Evolutionary conservation across 495 filamentous ascomycete genomes (phyloP).

Genomic region (Margaritispora aquatica): DNA sequence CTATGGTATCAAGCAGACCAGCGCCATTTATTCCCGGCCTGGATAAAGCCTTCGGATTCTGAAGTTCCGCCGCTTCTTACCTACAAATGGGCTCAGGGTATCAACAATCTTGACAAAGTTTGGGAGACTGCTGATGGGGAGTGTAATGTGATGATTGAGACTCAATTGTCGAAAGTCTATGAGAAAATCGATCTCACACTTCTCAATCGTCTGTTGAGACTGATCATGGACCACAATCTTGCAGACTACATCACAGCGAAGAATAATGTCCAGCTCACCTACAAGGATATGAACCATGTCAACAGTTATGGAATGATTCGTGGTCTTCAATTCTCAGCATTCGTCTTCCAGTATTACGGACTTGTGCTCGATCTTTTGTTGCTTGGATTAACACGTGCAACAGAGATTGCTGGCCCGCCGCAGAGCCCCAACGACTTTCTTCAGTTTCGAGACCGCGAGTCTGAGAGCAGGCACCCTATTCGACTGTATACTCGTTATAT

Average conservation of each 20-base stretch:
- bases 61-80: conserved; percentile 95
- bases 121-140: conserved; percentile 95
- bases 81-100: conserved; percentile 99
- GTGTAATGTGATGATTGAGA: conserved; percentile 99
- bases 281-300: conserved; percentile 99
- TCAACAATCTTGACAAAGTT: conserved; percentile 97
- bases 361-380: conserved; percentile 91
- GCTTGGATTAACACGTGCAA: conserved; percentile 88
- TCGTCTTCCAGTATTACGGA: conserved; percentile 99
- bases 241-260: conserved; percentile 99
- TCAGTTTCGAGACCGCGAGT: conserved; percentile 88
- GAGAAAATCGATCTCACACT: conserved; percentile 98
- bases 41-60: conserved; percentile 99
- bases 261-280: conserved; percentile 98
- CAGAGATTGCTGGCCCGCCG: conserved; percentile 95
- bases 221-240: conserved; percentile 99
- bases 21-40: conserved; percentile 93
- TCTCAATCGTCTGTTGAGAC: conserved; percentile 81
- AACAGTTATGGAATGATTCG: conserved; percentile 99
- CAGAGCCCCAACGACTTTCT: conserved; percentile 96
- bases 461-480: conserved; percentile 90
- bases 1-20: conserved; percentile 99
- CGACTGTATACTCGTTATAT: conserved; percentile 96
- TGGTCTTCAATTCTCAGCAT: conserved; percentile 94
- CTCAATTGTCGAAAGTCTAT: conserved; percentile 95